Conservation (phyloP, 78 protist species). For the Trichosphaerium sp. region DNA sequence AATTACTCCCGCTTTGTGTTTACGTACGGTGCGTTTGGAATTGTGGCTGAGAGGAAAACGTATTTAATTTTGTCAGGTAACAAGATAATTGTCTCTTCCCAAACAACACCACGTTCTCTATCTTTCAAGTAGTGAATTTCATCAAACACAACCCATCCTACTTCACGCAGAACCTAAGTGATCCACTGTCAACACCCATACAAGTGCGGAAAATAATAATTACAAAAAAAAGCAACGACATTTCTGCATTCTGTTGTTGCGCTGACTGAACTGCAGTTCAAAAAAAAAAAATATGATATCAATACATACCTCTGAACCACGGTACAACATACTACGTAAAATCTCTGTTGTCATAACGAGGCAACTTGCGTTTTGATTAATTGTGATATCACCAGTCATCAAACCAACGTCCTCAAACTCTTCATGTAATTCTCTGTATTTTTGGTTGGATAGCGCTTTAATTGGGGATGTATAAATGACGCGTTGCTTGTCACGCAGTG, state of each 20-base stretch:
- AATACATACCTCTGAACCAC: constrained; percentile 93
- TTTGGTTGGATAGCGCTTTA: constrained; percentile 88
- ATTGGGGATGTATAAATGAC: constrained; percentile 91
- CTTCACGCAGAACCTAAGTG: constrained; percentile 64
- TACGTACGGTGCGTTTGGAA: constrained; percentile 90
- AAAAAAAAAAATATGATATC: too few species aligned
- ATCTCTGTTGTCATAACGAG: constrained; percentile 91
- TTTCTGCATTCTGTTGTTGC: background rate
- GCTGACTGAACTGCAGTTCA: background rate
- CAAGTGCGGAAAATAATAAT: background rate
- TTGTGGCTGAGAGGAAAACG: constrained; percentile 84
- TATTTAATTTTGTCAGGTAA: constrained; percentile 65
- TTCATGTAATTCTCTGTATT: constrained; percentile 72
- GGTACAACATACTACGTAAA: constrained; percentile 92
- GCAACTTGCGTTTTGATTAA: constrained; percentile 70
- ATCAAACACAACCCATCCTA: constrained; percentile 87
- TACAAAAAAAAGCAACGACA: background rate
- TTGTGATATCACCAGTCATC: constrained; percentile 84
- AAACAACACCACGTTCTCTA: constrained; percentile 89
- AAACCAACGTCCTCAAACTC: constrained; percentile 73
- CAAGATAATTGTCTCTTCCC: constrained; percentile 91
- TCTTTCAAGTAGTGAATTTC: constrained; percentile 86
- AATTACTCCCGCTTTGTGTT: too few species aligned
- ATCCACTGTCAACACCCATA: constrained; percentile 28
- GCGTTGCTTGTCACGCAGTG: constrained; percentile 38